Base-by-base conservation (phyloP, 495 filamentous ascomycete genomes). In the Penicillium ucsense region DNA sequence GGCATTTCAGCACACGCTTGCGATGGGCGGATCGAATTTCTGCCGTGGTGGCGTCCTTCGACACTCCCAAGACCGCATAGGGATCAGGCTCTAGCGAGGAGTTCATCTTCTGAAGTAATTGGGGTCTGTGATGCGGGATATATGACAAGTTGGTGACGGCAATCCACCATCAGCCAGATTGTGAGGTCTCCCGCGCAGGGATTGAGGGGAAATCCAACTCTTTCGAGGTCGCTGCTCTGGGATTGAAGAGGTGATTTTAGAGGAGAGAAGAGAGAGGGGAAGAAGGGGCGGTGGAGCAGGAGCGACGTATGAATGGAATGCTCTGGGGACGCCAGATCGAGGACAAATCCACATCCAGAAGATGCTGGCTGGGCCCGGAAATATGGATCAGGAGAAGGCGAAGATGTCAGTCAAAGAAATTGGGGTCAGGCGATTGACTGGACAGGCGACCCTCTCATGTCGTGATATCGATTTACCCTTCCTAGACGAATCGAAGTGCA, bases 1-100 rank as follows among this genome's bases (percentile, higher is more conserved):
- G 92, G 61, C 82, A 90, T 68, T 88, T 89, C 47, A 97, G 79
- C 45, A 88, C 90, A 28, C 95, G 84, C 67, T 95, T 97, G 50
- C 88, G 85, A 71, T 96, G 85, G 11, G 88, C 83, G 40, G 76
- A 72, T 50, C 88, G 83, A 62, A 98, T 91, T 49, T 83, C 79
- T 28, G 81, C 56, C 20, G 84, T 65, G 43, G 84, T 76, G 36
- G 88, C 88, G 63, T 86, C 80, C 59, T 81, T 85, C 36, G 82
- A 55, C 38, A 98, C 76, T 38, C 88, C 87, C 35, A 98, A 78
- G 10, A 79, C 71, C 46, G 76, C 79, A 76, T 97, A 98, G 30
- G 89, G 91, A 66, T 95, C 86, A 46, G 81, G 76, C 45, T 86
- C 83, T 48, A 85, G 72, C 40, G 73, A 53, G 6, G 67, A 70